Base-by-base conservation (phyloP, 768 basidiomycete species). In the Mycena vitilis region DNA sequence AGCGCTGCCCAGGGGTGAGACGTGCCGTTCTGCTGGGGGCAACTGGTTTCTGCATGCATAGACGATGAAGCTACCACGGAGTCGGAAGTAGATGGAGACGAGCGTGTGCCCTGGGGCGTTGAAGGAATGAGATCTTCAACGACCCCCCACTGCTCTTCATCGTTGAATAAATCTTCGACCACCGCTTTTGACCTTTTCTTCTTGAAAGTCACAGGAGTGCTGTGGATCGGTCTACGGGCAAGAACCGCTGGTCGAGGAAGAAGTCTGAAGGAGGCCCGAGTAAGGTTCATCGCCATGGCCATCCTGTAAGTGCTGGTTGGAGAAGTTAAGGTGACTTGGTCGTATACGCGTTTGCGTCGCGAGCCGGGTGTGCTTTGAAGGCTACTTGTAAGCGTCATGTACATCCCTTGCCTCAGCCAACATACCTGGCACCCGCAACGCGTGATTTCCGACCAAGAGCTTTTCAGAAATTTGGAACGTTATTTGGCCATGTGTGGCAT, bases 81-180 rank as follows among this genome's bases (percentile, higher is more conserved):
- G 1, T 22, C 34, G 55, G 60, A 23, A 15, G 36, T 60, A 40
- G 62, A 45, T 20, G 23, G 15, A n/a, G 60, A 36, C 5, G 65
- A 12, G 18, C 57, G 7, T 23, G 34, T 25, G n/a, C 22, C 38
- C 34, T 20, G 20, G 61, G 52, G 48, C 9, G 5, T 38, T 2
- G 59, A 37, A 20, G 70, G 54, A 42, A 71, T 61, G 4, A 71
- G 54, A 48, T 71, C 70, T 22, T 71, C 63, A n/a, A 61, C 66
- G 37, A 38, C 59, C 3, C 60, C 69, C 49, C 65, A 61, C 12
- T 56, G 38, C 23, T 60, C 45, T 34, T 67, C 66, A 15, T 68
- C 66, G n/a, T 68, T 60, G 36, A 63, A 63, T 20, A 55, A 30
- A 23, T 65, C 55, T 20, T 60, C 54, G 0, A 30, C 55, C 0